Evolutionary conservation across 768 basidiomycete species (phyloP).

Genomic region (Neoboletus brunneissimus): DNA sequence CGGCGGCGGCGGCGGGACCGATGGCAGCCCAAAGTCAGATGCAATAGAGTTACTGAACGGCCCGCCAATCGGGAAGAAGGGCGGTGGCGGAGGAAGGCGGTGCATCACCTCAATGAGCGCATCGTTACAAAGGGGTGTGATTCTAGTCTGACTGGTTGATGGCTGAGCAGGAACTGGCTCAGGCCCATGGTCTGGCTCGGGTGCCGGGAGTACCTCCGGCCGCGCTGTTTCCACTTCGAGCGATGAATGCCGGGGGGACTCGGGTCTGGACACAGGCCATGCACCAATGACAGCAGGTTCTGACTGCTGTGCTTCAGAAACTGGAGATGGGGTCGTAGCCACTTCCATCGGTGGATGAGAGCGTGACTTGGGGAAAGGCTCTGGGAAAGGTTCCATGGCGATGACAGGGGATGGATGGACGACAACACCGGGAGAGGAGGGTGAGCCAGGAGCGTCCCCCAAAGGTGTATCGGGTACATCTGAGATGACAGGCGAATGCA

Average conservation of each 20-base stretch:
- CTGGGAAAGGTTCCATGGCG: constrained; percentile 14
- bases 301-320: constrained; percentile 15
- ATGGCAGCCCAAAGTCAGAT: constrained; percentile 17
- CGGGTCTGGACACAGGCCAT: constrained; percentile 40
- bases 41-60: constrained; percentile 21
- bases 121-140: constrained; percentile 9
- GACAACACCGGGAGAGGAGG: not conserved
- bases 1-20: constrained; percentile 11
- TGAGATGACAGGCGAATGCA: constrained; percentile 11
- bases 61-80: constrained; percentile 17
- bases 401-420: constrained; percentile 18
- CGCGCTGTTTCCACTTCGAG: constrained; percentile 12
- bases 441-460: constrained; percentile 12
- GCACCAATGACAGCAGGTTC: constrained; percentile 44
- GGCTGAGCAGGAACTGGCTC: constrained; percentile 2
- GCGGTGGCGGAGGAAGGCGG: constrained; percentile 16
- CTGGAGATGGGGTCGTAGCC: constrained; percentile 35
- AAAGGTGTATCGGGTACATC: constrained; percentile 10
- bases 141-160: constrained; percentile 10
- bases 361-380: constrained; percentile 29
- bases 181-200: constrained; percentile 5
- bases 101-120: constrained; percentile 16
- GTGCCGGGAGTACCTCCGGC: constrained; percentile 4
- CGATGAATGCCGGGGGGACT: constrained; percentile 27
- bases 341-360: constrained; percentile 51